Evolutionary conservation across 2,329 filamentous ascomycete genomes (phyloP).

Genomic region (Colletotrichum chrysophilum): DNA sequence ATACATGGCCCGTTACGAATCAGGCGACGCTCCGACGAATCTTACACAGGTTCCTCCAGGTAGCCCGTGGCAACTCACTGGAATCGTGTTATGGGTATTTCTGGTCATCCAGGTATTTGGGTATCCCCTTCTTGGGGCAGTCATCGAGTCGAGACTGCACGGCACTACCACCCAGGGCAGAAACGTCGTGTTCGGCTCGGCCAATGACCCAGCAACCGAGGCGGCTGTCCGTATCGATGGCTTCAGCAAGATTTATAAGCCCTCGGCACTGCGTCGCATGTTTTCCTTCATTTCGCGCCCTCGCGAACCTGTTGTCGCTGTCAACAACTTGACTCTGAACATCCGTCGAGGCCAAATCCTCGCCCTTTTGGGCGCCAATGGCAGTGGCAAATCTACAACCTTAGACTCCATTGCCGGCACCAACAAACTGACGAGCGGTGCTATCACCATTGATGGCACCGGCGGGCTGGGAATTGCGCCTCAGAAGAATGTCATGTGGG

Average conservation of each 20-base stretch:
- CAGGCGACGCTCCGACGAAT: constrained; percentile 62
- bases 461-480: constrained; percentile 87
- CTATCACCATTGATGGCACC: constrained; percentile 77
- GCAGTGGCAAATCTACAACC: constrained; percentile 88
- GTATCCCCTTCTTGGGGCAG: constrained; percentile 77
- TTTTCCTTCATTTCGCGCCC: constrained; percentile 51
- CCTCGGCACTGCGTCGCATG: constrained; percentile 63
- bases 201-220: constrained; percentile 27
- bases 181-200: constrained; percentile 48
- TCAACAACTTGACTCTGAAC: constrained; percentile 73
- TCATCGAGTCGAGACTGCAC: constrained; percentile 76
- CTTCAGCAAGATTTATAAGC: constrained; percentile 81
- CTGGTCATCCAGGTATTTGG: constrained; percentile 77
- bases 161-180: constrained; percentile 73
- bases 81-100: constrained; percentile 80
- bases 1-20: constrained; percentile 79
- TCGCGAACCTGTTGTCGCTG: constrained; percentile 77
- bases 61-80: constrained; percentile 72
- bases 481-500: constrained; percentile 94
- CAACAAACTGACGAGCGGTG: constrained; percentile 76
- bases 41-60: constrained; percentile 66
- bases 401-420: constrained; percentile 87
- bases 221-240: constrained; percentile 72
- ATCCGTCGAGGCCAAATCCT: constrained; percentile 83
- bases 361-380: constrained; percentile 86